Evolutionary conservation across 73 alveolate genomes (phyloP), one percentile per base, ranked within the genome.

Genomic region (Paramecium sexaurelia): DNA sequence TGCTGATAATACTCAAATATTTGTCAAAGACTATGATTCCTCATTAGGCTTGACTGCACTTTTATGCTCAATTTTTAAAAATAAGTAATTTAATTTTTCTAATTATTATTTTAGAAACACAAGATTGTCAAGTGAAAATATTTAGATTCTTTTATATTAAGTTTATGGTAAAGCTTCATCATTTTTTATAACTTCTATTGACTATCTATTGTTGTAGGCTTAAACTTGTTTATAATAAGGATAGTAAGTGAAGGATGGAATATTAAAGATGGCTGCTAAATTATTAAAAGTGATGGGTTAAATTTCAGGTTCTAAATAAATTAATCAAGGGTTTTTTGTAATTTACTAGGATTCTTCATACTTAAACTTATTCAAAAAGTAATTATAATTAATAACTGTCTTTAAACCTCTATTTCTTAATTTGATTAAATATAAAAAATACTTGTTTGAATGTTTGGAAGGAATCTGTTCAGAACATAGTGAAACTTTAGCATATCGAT

Each of bases 391-490:
- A 3, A 78, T 78, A 40, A 43, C 17, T 20, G 71, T 7, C 22
- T 45, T n/a, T 24, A 78, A 61, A 11, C 90, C 90, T 7, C 10
- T 20, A 20, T 78, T 78, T 27, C 26, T 36, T 9, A 43, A 78
- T 24, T 43, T 29, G 13, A 32, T 61, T 7, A 78, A 78, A 78
- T 78, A 78, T 33, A 78, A 78, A 45, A 78, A 43, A 27, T 41
- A 37, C 8, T 33, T 78, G 32, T 78, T 36, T 78, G 90, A 78
- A 78, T 39, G 68, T 78, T 78, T 78, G 55, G 90, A 78, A 78
- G 55, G 45, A n/a, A 37, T 45, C 11, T 41, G 68, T 26, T 19
- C 73, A 6, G 90, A 78, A 78, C 40, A 78, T 13, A 29, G 75
- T 39, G 90, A 78, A 15, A 78, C 90, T 3, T 33, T 78, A 22